A percentile compares a stretch with the other conserved stretches of the same genome.
Conservation (phyloP, 2,329 filamentous ascomycete genomes). For the Curvularia verruculosa region DNA sequence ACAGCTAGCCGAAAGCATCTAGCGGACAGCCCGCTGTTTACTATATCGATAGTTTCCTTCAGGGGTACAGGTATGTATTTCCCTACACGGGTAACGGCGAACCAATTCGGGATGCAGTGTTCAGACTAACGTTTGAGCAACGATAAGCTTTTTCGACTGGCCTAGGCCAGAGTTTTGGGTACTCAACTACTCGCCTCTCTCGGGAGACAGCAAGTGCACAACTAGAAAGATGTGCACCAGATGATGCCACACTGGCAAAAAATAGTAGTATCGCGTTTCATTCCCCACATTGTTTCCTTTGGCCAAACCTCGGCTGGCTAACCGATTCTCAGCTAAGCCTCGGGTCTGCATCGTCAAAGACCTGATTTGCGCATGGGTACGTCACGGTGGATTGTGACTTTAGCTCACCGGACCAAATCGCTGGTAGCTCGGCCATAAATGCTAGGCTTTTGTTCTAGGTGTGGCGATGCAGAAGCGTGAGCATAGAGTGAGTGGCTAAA, state of each 20-base stretch:
- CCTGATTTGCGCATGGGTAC: constrained; percentile 9
- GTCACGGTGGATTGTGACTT: neutral
- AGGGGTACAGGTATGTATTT: constrained; percentile 4
- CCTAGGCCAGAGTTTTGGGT: neutral
- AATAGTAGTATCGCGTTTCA: neutral
- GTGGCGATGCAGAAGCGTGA: constrained; percentile 1
- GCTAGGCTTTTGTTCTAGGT: neutral
- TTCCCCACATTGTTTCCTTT: neutral
- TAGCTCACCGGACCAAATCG: neutral
- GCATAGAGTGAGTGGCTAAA: neutral
- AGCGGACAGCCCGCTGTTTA: constrained; percentile 18
- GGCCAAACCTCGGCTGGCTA: neutral
- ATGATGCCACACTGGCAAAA: neutral
- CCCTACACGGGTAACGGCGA: constrained; percentile 2
- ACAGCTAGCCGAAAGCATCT: constrained; percentile 6
- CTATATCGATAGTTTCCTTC: constrained; percentile 20
- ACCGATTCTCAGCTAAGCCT: constrained; percentile 2
- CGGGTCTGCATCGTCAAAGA: neutral
- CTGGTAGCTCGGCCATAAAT: neutral
- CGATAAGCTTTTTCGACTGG: constrained; percentile 5
- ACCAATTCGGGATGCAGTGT: constrained; percentile 5
- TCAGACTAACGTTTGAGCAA: constrained; percentile 10
- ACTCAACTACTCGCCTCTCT: neutral
- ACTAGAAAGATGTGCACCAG: neutral
- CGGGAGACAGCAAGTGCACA: neutral